Percentiles rank a stretch among this genome's conserved stretches.
Evolutionary conservation across 371 early-diverging fungal species (phyloP).

Genomic region (Capillidium rhysosporum): DNA sequence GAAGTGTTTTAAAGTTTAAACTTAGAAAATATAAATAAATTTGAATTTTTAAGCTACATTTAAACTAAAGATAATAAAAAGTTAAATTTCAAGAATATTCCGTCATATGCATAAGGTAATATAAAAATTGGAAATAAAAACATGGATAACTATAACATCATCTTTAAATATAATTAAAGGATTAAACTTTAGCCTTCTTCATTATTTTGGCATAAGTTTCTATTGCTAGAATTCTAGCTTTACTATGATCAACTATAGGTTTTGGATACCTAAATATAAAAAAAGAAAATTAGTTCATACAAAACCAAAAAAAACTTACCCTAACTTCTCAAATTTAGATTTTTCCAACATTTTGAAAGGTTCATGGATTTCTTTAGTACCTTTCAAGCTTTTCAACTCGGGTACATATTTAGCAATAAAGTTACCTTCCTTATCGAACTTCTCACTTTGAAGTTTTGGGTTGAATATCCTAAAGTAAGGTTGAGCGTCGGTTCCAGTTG

Average conservation of each 20-base stretch:
- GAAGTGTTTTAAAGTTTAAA: too few species aligned
- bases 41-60: too few species aligned
- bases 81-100: too few species aligned
- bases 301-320: slow-evolving; percentile 11
- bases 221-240: not conserved
- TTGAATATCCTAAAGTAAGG: slow-evolving; percentile 54
- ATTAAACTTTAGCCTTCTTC: not conserved
- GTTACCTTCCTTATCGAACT: slow-evolving; percentile 30
- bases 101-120: too few species aligned
- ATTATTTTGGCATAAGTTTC: not conserved
- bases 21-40: too few species aligned
- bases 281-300: not conserved
- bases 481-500: slow-evolving; percentile 40
- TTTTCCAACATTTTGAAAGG: slow-evolving; percentile 12
- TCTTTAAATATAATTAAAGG: too few species aligned
- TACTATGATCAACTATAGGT: slow-evolving; percentile 6
- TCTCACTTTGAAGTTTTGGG: slow-evolving; percentile 17
- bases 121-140: too few species aligned
- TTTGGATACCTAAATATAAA: slow-evolving; percentile 10
- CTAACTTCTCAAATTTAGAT: slow-evolving; percentile 15
- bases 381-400: slow-evolving; percentile 14
- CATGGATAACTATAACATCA: too few species aligned
- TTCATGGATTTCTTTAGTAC: slow-evolving; percentile 16
- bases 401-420: slow-evolving; percentile 24
- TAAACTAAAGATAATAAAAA: too few species aligned